Evolutionary conservation across 2,329 filamentous ascomycete genomes (phyloP), one percentile per base, ranked within the genome.

Genomic region (Calonectria crousiana): DNA sequence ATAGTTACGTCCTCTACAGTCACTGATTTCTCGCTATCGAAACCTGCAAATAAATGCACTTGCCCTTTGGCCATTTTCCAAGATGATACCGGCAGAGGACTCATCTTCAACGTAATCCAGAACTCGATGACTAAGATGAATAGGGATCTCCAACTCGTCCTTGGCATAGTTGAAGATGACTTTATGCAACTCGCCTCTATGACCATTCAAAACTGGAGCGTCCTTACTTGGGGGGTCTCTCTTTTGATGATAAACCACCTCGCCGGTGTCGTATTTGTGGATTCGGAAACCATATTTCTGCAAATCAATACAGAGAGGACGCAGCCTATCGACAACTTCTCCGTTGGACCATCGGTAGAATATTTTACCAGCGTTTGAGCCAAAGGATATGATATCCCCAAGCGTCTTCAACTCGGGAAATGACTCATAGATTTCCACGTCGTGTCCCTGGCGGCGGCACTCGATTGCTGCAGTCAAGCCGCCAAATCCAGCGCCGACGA

Each of bases 381-480:
- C 90, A 75, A 92, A 92, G 16, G 89, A 90, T 75, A 92, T 92
- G 75, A 92, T 92, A 82, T 92, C 90, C 67, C 91, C 91, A 0
- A 93, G 86, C 5, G 86, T 83, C 77, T 92, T 93, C 69, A 92
- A 87, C 69, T 88, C 87, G 10, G 87, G 84, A 73, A 92, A 92
- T 0, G 88, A 86, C 78, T 92, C 91, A 80, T 92, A 91, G 74
- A 93, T 87, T 69, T 87, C 84, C 23, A 91, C 90, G 16, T 87
- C 84, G 79, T 92, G 91, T 20, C 91, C 91, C 76, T 92, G 90
- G 20, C 90, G 88, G 74, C 90, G 87, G 78, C 90, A 92, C 82
- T 93, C 91, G 74, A 93, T 91, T 52, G 91, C 91, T 23, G 91
- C 89, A 9, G 90, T 90, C 34, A 93, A 85, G 20, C 91, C 91